These are phyloP conservation scores for Porcisia deanei DNA, from an alignment of 208 protist genomes.

Conservation along the genomic window DNA sequence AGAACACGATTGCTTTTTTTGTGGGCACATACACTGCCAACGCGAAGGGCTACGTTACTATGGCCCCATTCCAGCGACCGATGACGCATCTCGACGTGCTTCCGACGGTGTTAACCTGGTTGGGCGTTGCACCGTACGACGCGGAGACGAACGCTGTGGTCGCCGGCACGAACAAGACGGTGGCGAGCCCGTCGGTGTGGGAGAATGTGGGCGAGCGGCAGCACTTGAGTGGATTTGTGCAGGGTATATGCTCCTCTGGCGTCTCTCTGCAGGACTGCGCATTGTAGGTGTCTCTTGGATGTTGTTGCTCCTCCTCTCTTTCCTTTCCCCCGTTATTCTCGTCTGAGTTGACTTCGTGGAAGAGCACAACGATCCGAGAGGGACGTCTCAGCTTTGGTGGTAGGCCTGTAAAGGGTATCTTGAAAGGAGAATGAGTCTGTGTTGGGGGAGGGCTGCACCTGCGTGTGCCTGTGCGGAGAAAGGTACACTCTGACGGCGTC, in stretches of 20 bases:
- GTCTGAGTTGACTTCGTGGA: neutral
- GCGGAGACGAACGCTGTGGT: slow-evolving; percentile 39
- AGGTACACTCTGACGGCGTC: neutral
- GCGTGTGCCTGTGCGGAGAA: neutral
- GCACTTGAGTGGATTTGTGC: slow-evolving; percentile 52
- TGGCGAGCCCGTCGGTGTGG: slow-evolving; percentile 25
- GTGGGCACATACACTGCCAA: slow-evolving; percentile 58
- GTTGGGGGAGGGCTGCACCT: no score
- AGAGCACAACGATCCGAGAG: slow-evolving; percentile 6
- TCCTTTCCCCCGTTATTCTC: neutral
- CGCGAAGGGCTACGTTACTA: slow-evolving; percentile 36
- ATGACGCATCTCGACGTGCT: slow-evolving; percentile 68
- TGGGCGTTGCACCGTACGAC: slow-evolving; percentile 66
- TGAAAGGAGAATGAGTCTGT: neutral
- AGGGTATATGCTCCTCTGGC: slow-evolving; percentile 71
- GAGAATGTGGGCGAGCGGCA: slow-evolving; percentile 28
- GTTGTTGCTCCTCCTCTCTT: neutral
- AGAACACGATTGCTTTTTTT: slow-evolving; percentile 63
- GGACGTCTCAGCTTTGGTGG: slow-evolving; percentile 10
- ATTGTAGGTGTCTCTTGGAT: neutral
- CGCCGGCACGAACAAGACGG: slow-evolving; percentile 35
- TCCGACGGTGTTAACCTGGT: slow-evolving; percentile 75
- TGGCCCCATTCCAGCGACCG: slow-evolving; percentile 45
- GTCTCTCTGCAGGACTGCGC: slow-evolving; percentile 42
- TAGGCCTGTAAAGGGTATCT: slow-evolving; percentile 7